phyloP scores from a whole-genome alignment of 306 rosid species.

The Trifolium pratense region DNA sequence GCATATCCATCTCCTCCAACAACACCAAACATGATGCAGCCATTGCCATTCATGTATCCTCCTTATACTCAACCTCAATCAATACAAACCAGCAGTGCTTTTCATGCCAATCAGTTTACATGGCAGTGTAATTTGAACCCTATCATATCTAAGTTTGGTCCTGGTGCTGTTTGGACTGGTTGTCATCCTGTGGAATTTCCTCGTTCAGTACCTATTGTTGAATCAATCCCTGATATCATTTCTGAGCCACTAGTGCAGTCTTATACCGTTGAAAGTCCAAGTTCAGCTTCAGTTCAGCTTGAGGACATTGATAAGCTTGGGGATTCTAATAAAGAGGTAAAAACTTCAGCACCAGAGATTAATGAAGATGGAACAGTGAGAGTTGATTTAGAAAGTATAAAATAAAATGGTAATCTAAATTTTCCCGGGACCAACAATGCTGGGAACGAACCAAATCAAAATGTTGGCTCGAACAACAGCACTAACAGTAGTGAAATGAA shows the following conservation, averaged over 20 bases:
- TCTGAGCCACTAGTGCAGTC: slow-evolving; percentile 54
- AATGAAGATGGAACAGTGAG: slow-evolving; percentile 52
- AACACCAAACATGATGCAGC: slow-evolving; percentile 91
- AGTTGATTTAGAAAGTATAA: slow-evolving; percentile 51
- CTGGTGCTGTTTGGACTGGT: slow-evolving; percentile 75
- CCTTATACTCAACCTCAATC: slow-evolving; percentile 82
- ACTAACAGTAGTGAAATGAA: slow-evolving; percentile 54
- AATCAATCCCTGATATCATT: slow-evolving; percentile 57
- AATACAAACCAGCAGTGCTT: slow-evolving; percentile 69
- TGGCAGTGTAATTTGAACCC: slow-evolving; percentile 85
- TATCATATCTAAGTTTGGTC: slow-evolving; percentile 65
- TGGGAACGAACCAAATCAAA: slow-evolving; percentile 42
- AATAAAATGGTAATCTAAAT: slow-evolving; percentile 62
- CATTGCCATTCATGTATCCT: slow-evolving; percentile 84
- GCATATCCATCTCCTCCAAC: slow-evolving; percentile 89
- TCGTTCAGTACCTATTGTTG: slow-evolving; percentile 69
- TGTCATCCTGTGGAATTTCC: slow-evolving; percentile 84
- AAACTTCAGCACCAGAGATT: slow-evolving; percentile 46
- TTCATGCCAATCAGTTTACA: slow-evolving; percentile 79
- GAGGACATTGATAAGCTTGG: slow-evolving; percentile 56
- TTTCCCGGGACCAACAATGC: slow-evolving; percentile 51
- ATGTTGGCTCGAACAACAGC: slow-evolving; percentile 43
- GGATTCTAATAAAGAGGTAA: slow-evolving; percentile 58
- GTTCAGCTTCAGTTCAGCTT: slow-evolving; percentile 51
- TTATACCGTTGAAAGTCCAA: slow-evolving; percentile 55